Evolutionary conservation across 805 yeast species (phyloP).

Genomic region (Schizosaccharomyces japonicus): DNA sequence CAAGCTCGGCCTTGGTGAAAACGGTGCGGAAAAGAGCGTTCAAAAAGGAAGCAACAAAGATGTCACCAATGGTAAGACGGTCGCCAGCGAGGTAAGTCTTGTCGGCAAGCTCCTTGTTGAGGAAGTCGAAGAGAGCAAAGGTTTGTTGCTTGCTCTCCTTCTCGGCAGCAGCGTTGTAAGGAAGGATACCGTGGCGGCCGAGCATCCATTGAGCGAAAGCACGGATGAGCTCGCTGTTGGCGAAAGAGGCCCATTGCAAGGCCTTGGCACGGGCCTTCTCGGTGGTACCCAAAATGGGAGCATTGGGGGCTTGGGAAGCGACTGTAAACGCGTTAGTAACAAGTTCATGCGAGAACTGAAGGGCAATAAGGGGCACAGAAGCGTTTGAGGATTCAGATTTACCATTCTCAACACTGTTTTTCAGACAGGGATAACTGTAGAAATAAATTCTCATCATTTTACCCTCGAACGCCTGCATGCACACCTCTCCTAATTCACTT

Average conservation of each 20-base stretch:
- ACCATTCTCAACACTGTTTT: conserved; percentile 10
- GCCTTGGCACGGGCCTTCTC: conserved; percentile 39
- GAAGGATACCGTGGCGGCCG: background rate
- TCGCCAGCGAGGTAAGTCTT: conserved; percentile 54
- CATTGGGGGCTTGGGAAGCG: conserved; percentile 14
- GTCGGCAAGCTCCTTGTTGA: conserved; percentile 17
- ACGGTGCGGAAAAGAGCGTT: conserved; percentile 33
- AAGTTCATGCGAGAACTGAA: background rate
- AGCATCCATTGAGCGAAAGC: conserved; percentile 27
- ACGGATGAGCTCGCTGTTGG: conserved; percentile 41
- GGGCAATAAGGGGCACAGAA: background rate
- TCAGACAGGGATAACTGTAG: conserved; percentile 24
- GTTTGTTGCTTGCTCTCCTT: conserved; percentile 17
- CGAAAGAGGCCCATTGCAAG: conserved; percentile 55
- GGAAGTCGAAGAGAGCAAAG: conserved; percentile 25
- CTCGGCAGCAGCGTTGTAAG: conserved; percentile 15
- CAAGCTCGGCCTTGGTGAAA: conserved; percentile 44
- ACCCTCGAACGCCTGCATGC: no score
- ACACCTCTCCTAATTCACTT: no score
- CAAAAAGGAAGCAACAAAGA: conserved; percentile 26
- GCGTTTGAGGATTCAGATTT: background rate
- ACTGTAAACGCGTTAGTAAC: conserved; percentile 6
- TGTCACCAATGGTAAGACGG: conserved; percentile 40
- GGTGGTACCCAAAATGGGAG: conserved; percentile 39
- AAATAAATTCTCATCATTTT: conserved; percentile 15